A percentile compares a stretch with the other conserved stretches of the same genome.
phyloP scores from a whole-genome alignment of 441 rosid genomes.

The Adansonia grandidieri region DNA sequence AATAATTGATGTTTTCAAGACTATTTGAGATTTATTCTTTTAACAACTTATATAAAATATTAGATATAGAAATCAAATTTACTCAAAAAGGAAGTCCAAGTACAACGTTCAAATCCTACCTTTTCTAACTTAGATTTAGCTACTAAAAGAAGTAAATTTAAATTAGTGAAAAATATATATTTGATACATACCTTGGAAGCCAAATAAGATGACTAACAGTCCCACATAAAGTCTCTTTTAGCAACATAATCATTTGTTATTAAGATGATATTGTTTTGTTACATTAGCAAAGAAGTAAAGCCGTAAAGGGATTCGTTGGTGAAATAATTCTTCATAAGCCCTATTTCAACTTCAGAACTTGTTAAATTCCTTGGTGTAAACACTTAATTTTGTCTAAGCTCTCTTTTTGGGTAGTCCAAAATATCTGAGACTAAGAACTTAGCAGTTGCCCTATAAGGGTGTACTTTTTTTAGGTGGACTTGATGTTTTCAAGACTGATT shows the following conservation, averaged over 20 bases:
- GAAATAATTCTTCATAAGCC: constrained; percentile 12
- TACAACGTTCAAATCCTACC: not conserved
- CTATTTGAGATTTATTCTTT: not conserved
- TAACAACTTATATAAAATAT: not conserved
- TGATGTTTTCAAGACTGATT: too few species aligned
- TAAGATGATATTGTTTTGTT: not conserved
- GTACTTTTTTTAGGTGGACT: too few species aligned
- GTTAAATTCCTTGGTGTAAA: not conserved
- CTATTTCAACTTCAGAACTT: constrained; percentile 24
- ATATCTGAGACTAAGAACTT: too few species aligned
- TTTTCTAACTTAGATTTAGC: not conserved
- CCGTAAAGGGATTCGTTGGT: constrained; percentile 25
- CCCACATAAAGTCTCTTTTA: constrained; percentile 37
- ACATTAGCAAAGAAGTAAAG: constrained; percentile 31
- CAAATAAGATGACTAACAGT: constrained; percentile 29
- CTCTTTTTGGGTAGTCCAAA: too few species aligned
- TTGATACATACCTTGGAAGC: constrained; percentile 41
- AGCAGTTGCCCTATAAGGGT: too few species aligned
- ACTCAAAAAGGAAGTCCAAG: not conserved
- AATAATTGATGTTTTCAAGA: not conserved
- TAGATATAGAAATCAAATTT: not conserved
- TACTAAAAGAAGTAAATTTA: not conserved
- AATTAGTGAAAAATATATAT: not conserved
- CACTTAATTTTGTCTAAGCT: too few species aligned
- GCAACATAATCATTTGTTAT: constrained; percentile 25